phyloP scores from a whole-genome alignment of 2,329 filamentous ascomycete species.

The Neofusicoccum laricinum region DNA sequence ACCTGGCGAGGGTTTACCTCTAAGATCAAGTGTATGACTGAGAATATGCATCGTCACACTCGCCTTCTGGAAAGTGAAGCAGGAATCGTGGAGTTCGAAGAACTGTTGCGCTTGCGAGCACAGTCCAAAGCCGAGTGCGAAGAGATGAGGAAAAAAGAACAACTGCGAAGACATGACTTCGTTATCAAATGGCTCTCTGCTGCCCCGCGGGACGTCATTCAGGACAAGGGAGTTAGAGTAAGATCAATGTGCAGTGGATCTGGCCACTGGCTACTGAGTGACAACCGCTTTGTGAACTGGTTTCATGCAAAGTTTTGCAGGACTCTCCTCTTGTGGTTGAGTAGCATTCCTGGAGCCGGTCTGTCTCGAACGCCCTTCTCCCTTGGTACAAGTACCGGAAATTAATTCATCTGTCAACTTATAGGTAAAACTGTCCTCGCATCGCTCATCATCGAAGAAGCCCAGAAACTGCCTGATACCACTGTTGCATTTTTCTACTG shows the following conservation, averaged over 20 bases:
- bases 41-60: constrained; percentile 20
- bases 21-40: constrained; percentile 20
- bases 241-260: background rate
- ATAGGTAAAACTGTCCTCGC: constrained; percentile 45
- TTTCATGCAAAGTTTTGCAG: background rate
- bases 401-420: background rate
- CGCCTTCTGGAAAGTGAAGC: constrained; percentile 23
- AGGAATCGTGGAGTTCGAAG: constrained; percentile 21
- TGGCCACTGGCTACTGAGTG: background rate
- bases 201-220: background rate
- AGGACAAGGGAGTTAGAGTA: background rate
- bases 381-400: background rate
- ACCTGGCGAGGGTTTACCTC: constrained; percentile 25
- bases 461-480: constrained; percentile 23
- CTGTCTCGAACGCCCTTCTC: constrained; percentile 8
- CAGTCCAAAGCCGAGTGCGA: constrained; percentile 3
- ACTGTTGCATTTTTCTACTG: constrained; percentile 40
- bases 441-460: constrained; percentile 37
- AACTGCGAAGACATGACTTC: constrained; percentile 11
- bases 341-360: constrained; percentile 42
- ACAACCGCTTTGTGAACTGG: background rate
- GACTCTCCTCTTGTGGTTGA: constrained; percentile 36
- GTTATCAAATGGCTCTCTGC: constrained; percentile 19
- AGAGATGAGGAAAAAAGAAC: constrained; percentile 9
- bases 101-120: background rate